phyloP scores from a whole-genome alignment of 805 yeast genomes.

The Yarrowia sp. region DNA sequence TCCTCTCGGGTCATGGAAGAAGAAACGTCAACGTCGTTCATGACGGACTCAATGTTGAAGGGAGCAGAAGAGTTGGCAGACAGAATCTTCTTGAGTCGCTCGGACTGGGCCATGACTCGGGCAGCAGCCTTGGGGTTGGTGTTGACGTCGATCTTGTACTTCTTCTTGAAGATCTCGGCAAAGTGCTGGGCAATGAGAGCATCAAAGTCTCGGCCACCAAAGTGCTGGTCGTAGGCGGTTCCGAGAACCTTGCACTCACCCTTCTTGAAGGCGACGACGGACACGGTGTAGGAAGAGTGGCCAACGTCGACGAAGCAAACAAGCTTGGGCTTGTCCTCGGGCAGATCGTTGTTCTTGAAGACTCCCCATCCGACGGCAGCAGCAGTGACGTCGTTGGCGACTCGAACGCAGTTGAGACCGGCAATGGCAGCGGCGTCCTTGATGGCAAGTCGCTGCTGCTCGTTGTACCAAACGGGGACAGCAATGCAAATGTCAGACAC shows the following conservation, averaged over 20 bases:
- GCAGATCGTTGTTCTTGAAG: constrained; percentile 85
- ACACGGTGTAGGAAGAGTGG: constrained; percentile 89
- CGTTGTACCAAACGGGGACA: constrained; percentile 97
- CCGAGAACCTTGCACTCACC: constrained; percentile 95
- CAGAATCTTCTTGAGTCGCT: constrained; percentile 89
- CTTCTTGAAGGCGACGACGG: constrained; percentile 86
- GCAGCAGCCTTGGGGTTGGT: constrained; percentile 92
- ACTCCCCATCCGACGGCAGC: constrained; percentile 99
- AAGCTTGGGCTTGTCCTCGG: constrained; percentile 87
- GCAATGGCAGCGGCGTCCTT: constrained; percentile 95
- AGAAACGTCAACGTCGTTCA: constrained; percentile 95
- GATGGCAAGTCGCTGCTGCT: constrained; percentile 93
- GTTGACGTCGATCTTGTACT: constrained; percentile 90
- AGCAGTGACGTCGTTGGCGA: constrained; percentile 95
- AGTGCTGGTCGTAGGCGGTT: constrained; percentile 89
- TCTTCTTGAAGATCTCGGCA: constrained; percentile 85
- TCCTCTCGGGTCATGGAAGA: constrained; percentile 86
- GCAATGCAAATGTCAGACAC: constrained; percentile 88
- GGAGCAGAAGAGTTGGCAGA: constrained; percentile 96
- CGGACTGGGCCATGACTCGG: constrained; percentile 89
- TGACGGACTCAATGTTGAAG: constrained; percentile 90
- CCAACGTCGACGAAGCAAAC: constrained; percentile 97
- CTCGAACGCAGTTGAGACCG: constrained; percentile 96
- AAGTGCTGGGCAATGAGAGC: constrained; percentile 91
- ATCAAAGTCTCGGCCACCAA: constrained; percentile 98